Evolutionary conservation across 1,284 basidiomycete species (phyloP), one percentile per base, ranked within the genome.

Genomic region (Boletus hoseneyae): DNA sequence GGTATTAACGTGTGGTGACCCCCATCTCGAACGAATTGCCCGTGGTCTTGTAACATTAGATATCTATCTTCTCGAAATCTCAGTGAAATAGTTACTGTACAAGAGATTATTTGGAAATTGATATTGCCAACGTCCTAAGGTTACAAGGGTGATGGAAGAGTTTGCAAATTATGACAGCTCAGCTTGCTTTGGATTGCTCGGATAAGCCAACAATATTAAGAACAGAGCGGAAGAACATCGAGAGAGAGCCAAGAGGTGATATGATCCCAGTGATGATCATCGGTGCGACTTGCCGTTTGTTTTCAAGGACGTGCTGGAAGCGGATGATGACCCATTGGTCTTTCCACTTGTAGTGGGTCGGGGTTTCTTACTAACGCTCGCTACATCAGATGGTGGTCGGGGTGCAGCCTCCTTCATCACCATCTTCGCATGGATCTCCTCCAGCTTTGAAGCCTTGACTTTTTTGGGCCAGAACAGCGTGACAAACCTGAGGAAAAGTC

Each of bases 381-480:
- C 66, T 42, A 76, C 54, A 43, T 66, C 64, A 12, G 75, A 68
- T 47, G 73, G 67, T 21, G 74, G 68, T 50, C 79, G 71, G 15
- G 82, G 79, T 41, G 77, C 76, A 40, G 76, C 74, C 64, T 89
- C 87, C 67, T 90, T 90, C 77, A 86, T 85, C 53, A 92, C 89
- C 84, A 96, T 91, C 73, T 95, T 95, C 15, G 89, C 87, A 61
- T 95, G 92, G 38, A 96, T 95, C 63, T 93, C 91, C 69, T 94
- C 90, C 37, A 96, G 74, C 69, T 95, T 94, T 16, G 81, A 82
- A 12, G 92, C 91, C 67, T 90, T 93, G 57, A 96, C 93, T 71
- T 95, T 92, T 73, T 95, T 92, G 4, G 95, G 95, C 95, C 95
- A 98, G 73, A 98, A 98, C 51, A 94, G 79, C 1, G 93, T 93